Evolutionary conservation across 148 eudicot genomes (phyloP).

Genomic region (Cornus controversa): DNA sequence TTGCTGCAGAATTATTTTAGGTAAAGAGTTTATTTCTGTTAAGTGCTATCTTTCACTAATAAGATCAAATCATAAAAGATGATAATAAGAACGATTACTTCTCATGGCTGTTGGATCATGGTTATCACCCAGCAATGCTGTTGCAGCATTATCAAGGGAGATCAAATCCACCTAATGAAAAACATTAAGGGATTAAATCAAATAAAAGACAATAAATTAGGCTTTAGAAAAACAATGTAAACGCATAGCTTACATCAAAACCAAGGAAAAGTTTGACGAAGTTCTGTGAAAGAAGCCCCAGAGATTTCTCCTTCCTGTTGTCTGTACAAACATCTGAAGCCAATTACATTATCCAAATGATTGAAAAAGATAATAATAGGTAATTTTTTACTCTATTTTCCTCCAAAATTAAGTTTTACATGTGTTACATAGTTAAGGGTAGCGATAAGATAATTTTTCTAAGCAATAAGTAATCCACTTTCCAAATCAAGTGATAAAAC

Average conservation of each 20-base stretch:
- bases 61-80: neutral
- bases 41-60: neutral
- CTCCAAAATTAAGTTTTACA: neutral
- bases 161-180: constrained; percentile 60
- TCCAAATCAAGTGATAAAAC: neutral
- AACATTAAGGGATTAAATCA: neutral
- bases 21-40: neutral
- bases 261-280: constrained; percentile 84
- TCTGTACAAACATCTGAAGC: constrained; percentile 32
- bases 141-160: constrained; percentile 79
- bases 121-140: constrained; percentile 73
- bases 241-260: constrained; percentile 49
- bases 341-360: neutral
- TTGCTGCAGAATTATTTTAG: constrained; percentile 61
- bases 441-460: neutral
- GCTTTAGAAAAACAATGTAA: neutral
- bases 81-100: constrained; percentile 42
- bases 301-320: constrained; percentile 78
- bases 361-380: neutral
- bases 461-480: neutral
- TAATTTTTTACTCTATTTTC: neutral
- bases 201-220: neutral
- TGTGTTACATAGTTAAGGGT: neutral
- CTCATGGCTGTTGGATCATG: constrained; percentile 62
- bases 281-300: constrained; percentile 76